Percentiles rank a stretch among this genome's conserved stretches.
phyloP scores from a whole-genome alignment of 2,329 filamentous ascomycete species.

The Huntiella bhutanensis region DNA sequence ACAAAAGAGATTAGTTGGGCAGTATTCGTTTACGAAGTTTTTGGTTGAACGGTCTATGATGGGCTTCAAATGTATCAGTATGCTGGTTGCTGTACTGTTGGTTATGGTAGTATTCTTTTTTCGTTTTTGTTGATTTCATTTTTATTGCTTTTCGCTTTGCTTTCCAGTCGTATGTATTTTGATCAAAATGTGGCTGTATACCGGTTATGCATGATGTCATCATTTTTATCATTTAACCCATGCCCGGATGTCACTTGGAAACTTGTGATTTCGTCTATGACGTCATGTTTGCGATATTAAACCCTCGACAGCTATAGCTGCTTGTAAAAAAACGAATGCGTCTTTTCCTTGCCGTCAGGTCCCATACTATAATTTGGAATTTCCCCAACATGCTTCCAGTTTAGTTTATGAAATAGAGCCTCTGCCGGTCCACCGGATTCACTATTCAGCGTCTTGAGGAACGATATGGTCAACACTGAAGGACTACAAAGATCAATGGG shows the following conservation, averaged over 20 bases:
- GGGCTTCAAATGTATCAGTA: too few relatives aligned
- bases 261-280: neutral
- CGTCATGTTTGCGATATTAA: neutral
- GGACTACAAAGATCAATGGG: neutral
- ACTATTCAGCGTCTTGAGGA: constrained; percentile 30
- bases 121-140: constrained; percentile 1
- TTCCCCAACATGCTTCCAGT: constrained; percentile 34
- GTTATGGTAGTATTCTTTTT: neutral
- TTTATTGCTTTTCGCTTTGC: neutral
- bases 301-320: constrained; percentile 20
- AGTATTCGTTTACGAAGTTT: too few relatives aligned
- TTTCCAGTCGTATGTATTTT: neutral
- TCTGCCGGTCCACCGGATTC: constrained; percentile 34
- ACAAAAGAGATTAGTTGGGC: too few relatives aligned
- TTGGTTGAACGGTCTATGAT: too few relatives aligned
- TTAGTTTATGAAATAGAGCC: constrained; percentile 33
- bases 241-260: neutral
- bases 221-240: neutral
- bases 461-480: constrained; percentile 2
- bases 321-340: constrained; percentile 41
- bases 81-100: neutral
- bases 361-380: constrained; percentile 34
- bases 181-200: neutral
- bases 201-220: constrained; percentile 1
- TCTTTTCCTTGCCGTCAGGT: constrained; percentile 28